These are phyloP conservation scores for Phylloporus arenicola DNA, from an alignment of 768 basidiomycete genomes.

Conservation along the genomic window DNA sequence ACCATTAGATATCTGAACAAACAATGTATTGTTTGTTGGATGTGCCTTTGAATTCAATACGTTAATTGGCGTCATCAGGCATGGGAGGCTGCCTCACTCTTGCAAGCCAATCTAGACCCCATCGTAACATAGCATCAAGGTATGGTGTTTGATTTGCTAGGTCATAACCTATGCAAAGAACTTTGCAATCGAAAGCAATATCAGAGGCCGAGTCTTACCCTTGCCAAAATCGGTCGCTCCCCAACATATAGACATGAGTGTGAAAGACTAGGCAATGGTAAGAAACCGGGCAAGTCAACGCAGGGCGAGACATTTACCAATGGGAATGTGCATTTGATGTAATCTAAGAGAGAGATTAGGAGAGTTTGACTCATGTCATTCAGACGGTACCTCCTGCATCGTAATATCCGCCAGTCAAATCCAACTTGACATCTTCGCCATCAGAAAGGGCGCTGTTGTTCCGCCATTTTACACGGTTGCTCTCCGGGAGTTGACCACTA, in stretches of 20 bases:
- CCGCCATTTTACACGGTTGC: constrained; percentile 80
- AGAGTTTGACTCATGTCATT: neutral
- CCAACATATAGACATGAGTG: constrained; percentile 86
- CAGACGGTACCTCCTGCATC: constrained; percentile 75
- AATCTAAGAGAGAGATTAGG: constrained; percentile 45
- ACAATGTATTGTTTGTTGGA: constrained; percentile 63
- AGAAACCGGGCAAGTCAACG: neutral
- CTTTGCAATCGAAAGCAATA: neutral
- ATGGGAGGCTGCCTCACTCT: constrained; percentile 46
- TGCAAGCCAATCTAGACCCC: constrained; percentile 90
- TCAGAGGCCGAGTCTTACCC: constrained; percentile 38
- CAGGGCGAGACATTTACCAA: constrained; percentile 43
- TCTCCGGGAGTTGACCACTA: constrained; percentile 62
- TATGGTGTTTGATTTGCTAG: constrained; percentile 82
- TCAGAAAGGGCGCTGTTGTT: constrained; percentile 77
- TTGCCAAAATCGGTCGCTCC: constrained; percentile 79
- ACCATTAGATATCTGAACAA: constrained; percentile 72
- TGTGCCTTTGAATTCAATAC: constrained; percentile 56
- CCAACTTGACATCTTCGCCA: constrained; percentile 65
- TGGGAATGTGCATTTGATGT: constrained; percentile 84
- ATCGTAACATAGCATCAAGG: constrained; percentile 86
- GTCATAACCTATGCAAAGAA: constrained; percentile 58
- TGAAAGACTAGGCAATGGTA: constrained; percentile 52
- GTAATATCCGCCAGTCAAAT: constrained; percentile 85
- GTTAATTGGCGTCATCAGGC: neutral